Evolutionary conservation across 2,329 filamentous ascomycete species (phyloP).

Genomic region (Bisporella sp.): DNA sequence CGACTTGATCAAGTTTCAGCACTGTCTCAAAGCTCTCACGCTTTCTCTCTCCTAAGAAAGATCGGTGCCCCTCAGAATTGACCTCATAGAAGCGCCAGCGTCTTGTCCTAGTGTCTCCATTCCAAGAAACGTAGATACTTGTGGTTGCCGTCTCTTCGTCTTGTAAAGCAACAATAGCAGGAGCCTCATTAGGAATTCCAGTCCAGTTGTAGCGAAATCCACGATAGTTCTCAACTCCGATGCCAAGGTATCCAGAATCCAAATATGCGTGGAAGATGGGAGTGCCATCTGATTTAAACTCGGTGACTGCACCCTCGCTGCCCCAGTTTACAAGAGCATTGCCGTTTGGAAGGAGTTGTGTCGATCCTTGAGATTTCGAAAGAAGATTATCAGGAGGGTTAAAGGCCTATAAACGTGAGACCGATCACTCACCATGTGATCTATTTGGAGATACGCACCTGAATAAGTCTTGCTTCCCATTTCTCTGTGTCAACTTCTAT

Average conservation of each 20-base stretch:
- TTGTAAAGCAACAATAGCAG: conserved; percentile 30
- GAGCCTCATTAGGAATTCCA: conserved; percentile 28
- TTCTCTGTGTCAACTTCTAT: conserved; percentile 14
- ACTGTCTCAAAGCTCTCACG: background rate
- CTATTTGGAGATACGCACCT: background rate
- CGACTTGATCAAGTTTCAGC: too few relatives aligned
- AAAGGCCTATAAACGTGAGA: conserved; percentile 4
- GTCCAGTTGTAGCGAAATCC: conserved; percentile 34
- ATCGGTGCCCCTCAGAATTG: background rate
- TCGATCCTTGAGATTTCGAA: conserved; percentile 16
- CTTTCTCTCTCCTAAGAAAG: background rate
- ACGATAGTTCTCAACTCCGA: conserved; percentile 31
- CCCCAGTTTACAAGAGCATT: conserved; percentile 22
- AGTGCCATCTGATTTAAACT: conserved; percentile 24
- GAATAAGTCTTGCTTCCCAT: conserved; percentile 13
- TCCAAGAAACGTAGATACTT: conserved; percentile 45
- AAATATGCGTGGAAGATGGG: conserved; percentile 33
- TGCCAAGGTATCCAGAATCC: conserved; percentile 25
- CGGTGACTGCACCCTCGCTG: conserved; percentile 15
- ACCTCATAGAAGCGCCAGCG: conserved; percentile 30
- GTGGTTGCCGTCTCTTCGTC: conserved; percentile 24
- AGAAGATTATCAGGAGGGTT: conserved; percentile 15
- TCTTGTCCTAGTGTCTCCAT: conserved; percentile 40
- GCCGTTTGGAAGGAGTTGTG: conserved; percentile 17
- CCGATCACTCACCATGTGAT: too few relatives aligned